Base-by-base conservation (phyloP, 1,284 basidiomycete species). In the Erythrobasidium hasegawianum region DNA sequence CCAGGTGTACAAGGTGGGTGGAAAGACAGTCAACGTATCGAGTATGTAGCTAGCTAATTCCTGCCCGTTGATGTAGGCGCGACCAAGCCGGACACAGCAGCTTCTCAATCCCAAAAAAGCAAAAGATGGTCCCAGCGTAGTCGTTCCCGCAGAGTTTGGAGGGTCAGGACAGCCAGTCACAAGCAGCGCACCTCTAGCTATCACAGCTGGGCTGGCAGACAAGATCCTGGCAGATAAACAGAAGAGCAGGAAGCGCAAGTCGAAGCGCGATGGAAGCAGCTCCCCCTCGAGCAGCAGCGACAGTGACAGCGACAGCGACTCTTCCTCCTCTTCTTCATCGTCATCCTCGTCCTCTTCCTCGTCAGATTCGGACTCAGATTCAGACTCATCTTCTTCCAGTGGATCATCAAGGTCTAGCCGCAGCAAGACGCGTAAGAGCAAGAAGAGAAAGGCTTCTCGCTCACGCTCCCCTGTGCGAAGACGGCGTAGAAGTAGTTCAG, bases 161-260 rank as follows among this genome's bases (percentile, higher is more conserved):
- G 62, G 62, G 2, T 57, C 55, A 29, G 62, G 62, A 14, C 62
- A 65, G 27, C 20, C 62, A 5, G 62, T 65, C 22, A 65, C 62
- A 11, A 39, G 54, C 7, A 65, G 33, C 16, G 27, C 55, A 10
- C 55, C 55, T 5, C 62, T 65, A 8, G 62, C 62, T 16, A 65
- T 65, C 41, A 55, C 55, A 29, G 41, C 41, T 20, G 62, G 54
- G 16, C 43, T 65, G 27, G 62, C 62, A 38, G 45, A 50, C 13
- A 65, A 65, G 62, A 65, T 65, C 11, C 62, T 65, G 13, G 26
- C 53, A 14, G 62, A 65, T 33, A 65, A 65, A 45, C 16, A 65
- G 45, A 57, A 58, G 24, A 49, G 58, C 29, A 24, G 62, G 10
- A 65, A 52, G n/a, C 43, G 62, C 33, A 53, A 58, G 62, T 52